phyloP scores from a whole-genome alignment of 352 stramenopile genomes.

The Blastocystis sp. region DNA sequence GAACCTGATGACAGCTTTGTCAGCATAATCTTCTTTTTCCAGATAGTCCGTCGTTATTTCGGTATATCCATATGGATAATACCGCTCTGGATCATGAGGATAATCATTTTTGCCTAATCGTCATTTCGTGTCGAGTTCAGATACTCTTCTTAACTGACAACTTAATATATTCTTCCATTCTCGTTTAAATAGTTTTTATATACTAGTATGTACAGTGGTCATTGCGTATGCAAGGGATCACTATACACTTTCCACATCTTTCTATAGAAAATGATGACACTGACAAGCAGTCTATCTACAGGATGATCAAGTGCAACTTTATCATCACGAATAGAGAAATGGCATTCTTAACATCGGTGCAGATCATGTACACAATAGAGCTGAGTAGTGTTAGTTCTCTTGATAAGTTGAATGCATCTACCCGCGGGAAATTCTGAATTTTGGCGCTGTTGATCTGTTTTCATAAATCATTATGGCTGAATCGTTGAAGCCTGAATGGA shows the following conservation, averaged over 20 bases:
- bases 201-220: constrained; percentile 6
- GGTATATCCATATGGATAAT: constrained; percentile 44
- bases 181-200: background rate
- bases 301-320: too few species aligned
- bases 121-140: background rate
- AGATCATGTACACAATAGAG: too few species aligned
- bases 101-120: constrained; percentile 31
- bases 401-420: too few species aligned
- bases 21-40: background rate
- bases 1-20: background rate
- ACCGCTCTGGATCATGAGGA: constrained; percentile 11
- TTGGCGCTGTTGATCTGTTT: too few species aligned
- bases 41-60: background rate
- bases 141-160: background rate
- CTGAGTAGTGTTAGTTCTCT: too few species aligned
- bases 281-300: too few species aligned
- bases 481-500: constrained; percentile 46
- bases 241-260: background rate
- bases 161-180: constrained; percentile 51
- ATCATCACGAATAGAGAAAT: too few species aligned
- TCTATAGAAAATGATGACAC: background rate
- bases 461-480: background rate
- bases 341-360: too few species aligned
- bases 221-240: background rate
- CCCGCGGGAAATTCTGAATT: too few species aligned